Conservation (phyloP, 2,329 filamentous ascomycete genomes). For the Anthostomella pinea region DNA sequence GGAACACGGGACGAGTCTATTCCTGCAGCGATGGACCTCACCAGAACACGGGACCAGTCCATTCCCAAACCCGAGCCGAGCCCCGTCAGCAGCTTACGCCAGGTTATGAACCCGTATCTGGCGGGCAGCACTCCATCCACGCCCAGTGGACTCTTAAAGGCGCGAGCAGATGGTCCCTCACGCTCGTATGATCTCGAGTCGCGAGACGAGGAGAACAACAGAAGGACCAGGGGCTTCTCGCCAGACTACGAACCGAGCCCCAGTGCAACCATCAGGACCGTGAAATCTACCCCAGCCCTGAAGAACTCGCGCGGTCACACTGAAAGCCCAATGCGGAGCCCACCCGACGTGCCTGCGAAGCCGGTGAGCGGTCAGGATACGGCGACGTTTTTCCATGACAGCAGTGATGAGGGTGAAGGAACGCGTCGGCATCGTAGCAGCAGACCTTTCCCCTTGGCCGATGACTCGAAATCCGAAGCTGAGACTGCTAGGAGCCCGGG, state of each 20-base stretch:
- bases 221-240: conserved; percentile 61
- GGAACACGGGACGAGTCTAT: conserved; percentile 25
- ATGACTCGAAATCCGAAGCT: not conserved
- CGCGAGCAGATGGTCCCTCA: conserved; percentile 22
- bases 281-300: conserved; percentile 46
- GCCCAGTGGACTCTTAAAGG: conserved; percentile 16
- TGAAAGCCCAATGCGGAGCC: conserved; percentile 23
- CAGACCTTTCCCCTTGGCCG: no score
- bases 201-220: conserved; percentile 30
- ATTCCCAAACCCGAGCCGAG: conserved; percentile 46
- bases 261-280: conserved; percentile 67
- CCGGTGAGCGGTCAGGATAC: conserved; percentile 32
- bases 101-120: conserved; percentile 85
- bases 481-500: no score
- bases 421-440: conserved; percentile 6
- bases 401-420: conserved; percentile 45
- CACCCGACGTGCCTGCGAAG: conserved; percentile 24
- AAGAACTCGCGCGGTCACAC: conserved; percentile 24
- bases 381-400: conserved; percentile 49
- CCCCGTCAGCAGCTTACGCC: conserved; percentile 75
- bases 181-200: conserved; percentile 22
- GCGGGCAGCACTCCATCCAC: conserved; percentile 18
- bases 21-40: conserved; percentile 23
- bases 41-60: conserved; percentile 23
- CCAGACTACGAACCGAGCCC: conserved; percentile 72